Evolutionary conservation across 371 early-diverging fungal genomes (phyloP), one percentile per base, ranked within the genome.

Genomic region (Batkoa obscura): DNA sequence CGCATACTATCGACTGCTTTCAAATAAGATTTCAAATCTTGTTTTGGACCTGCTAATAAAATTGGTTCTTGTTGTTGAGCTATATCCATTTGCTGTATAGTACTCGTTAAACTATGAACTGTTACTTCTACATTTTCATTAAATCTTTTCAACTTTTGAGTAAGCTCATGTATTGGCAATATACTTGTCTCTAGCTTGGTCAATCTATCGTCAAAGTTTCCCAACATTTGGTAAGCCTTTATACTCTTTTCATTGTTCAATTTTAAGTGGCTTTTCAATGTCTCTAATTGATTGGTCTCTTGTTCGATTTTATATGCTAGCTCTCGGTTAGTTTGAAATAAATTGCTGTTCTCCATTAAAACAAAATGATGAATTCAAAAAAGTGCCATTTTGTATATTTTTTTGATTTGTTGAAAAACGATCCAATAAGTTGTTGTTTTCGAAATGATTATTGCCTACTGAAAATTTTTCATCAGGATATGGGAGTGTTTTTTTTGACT

Each of bases 161-260:
- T 90, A 15, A 85, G 74, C 51, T 73, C 73, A 60, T 90, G 86
- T 47, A 92, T 90, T 6, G 93, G 90, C 17, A 84, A 64, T 3
- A 90, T 86, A 3, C 84, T 80, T 9, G 78, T 73, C 55, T 88
- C 90, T 15, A 92, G 66, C 57, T 78, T 78, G 42, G 75, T 66
- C n/a, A 92, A 68, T 47, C 93, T 72, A 39, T 76, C 74, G 67
- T 90, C 90, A 67, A 92, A 55, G 2, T 42, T 43, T 5, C 33
- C 31, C 34, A 55, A 45, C 2, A 33, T 55, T 9, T 55, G 13
- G n/a, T 23, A 15, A n/a, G 55, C 39, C 34, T 39, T 55, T 39
- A 43, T 5, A n/a, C 30, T 30, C 15, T 63, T 61, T 59, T 67
- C 64, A 33, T 63, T 67, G 62, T 59, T 64, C 41, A 63, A 61